Conservation (phyloP, 306 rosid genomes). For the Rosa persica region DNA sequence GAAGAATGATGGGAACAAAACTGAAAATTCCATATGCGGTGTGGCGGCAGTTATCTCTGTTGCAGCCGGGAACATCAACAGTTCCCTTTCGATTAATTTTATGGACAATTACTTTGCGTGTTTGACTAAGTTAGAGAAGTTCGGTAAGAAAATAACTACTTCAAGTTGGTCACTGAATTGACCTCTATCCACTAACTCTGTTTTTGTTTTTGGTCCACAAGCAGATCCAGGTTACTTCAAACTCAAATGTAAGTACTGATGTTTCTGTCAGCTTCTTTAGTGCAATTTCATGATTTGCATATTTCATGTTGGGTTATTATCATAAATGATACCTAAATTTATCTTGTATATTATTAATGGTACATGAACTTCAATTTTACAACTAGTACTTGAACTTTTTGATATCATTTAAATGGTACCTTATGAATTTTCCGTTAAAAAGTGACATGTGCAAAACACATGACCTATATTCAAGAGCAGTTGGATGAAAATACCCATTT, state of each 20-base stretch:
- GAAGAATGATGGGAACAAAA: not conserved
- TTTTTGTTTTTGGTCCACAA: slow-evolving; percentile 7
- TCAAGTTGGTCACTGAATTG: not conserved
- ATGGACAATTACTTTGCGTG: slow-evolving; percentile 42
- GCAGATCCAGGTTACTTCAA: slow-evolving; percentile 34
- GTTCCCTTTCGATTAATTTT: slow-evolving; percentile 15
- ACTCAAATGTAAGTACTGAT: slow-evolving; percentile 38
- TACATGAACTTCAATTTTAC: too few relatives aligned
- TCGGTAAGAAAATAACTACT: slow-evolving; percentile 35
- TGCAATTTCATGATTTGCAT: not conserved
- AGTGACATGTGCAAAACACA: too few relatives aligned
- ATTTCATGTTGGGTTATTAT: not conserved
- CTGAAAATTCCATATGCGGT: slow-evolving; percentile 46
- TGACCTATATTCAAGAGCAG: too few relatives aligned
- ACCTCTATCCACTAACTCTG: not conserved
- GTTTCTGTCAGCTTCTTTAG: not conserved
- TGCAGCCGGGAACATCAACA: slow-evolving; percentile 34
- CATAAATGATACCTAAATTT: too few relatives aligned
- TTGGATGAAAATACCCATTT: too few relatives aligned
- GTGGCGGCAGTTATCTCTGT: slow-evolving; percentile 55
- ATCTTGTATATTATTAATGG: too few relatives aligned
- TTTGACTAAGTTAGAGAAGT: slow-evolving; percentile 24
- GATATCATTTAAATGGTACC: too few relatives aligned
- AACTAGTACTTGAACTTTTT: too few relatives aligned
- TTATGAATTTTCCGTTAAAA: too few relatives aligned